A percentile compares a stretch with the other conserved stretches of the same genome.
Evolutionary conservation across 257 asterid species (phyloP).

Genomic region (Nicotiana tabacum): DNA sequence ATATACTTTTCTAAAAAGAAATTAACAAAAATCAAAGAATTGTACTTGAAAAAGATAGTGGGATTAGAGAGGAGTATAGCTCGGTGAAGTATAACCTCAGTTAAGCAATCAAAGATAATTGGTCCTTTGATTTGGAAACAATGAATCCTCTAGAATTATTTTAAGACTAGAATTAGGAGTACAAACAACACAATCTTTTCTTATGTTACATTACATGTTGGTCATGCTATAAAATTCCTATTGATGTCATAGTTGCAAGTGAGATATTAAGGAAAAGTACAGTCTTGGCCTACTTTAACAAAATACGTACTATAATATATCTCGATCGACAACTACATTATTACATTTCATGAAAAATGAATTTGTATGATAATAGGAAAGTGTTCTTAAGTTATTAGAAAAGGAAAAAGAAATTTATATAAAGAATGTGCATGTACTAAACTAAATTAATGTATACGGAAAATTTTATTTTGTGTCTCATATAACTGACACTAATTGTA

Average conservation of each 20-base stretch:
- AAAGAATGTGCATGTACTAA: background rate
- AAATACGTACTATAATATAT: background rate
- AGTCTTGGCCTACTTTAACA: background rate
- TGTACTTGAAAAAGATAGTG: too few species aligned
- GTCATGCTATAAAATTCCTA: too few species aligned
- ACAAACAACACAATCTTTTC: background rate
- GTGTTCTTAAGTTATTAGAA: too few species aligned
- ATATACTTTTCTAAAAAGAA: too few species aligned
- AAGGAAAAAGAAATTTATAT: too few species aligned
- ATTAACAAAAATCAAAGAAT: too few species aligned
- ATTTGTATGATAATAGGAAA: too few species aligned
- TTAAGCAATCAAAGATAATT: background rate
- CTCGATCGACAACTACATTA: background rate
- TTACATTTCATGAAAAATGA: background rate
- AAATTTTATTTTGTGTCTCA: too few species aligned
- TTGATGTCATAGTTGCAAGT: background rate
- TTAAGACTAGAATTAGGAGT: background rate
- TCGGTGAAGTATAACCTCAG: background rate
- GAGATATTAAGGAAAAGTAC: background rate
- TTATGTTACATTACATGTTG: background rate
- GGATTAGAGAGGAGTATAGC: background rate
- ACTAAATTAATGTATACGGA: too few species aligned
- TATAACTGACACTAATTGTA: too few species aligned
- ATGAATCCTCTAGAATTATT: background rate
- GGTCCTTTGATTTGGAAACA: slow-evolving; percentile 6